phyloP scores from a whole-genome alignment of 441 rosid genomes.

The Mallotus repandus region DNA sequence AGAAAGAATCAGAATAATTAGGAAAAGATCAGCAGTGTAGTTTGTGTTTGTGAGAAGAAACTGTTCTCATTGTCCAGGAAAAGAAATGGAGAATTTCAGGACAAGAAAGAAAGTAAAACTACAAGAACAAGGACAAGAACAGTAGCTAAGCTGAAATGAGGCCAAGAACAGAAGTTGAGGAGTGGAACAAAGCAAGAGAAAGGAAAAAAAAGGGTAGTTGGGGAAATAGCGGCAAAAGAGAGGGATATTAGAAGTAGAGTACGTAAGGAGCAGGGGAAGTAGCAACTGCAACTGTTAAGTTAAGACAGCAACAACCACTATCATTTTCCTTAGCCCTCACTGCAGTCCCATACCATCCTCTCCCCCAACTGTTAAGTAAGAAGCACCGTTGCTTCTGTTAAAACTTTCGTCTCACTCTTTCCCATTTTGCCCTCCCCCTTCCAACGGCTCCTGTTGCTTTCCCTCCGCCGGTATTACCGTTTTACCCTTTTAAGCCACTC shows the following conservation, averaged over 20 bases:
- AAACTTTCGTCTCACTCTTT: conserved; percentile 53
- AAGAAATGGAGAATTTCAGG: conserved; percentile 29
- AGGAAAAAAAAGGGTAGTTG: conserved; percentile 46
- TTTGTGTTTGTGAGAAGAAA: conserved; percentile 12
- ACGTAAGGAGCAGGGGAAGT: not conserved
- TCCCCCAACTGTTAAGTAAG: not conserved
- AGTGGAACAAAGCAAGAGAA: conserved; percentile 17
- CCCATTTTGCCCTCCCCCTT: conserved; percentile 45
- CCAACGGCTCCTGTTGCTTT: conserved; percentile 15
- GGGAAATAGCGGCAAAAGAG: conserved; percentile 35
- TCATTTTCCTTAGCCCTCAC: conserved; percentile 77
- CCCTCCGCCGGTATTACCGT: conserved; percentile 13
- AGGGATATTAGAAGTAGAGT: conserved; percentile 12
- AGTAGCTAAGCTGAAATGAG: conserved; percentile 7
- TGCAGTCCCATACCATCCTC: conserved; percentile 24
- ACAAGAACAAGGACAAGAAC: conserved; percentile 29
- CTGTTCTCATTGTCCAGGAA: conserved; percentile 43
- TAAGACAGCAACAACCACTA: conserved; percentile 38
- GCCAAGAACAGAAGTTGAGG: conserved; percentile 15
- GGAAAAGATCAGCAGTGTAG: conserved; percentile 21
- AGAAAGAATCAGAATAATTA: conserved; percentile 2
- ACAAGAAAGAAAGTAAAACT: conserved; percentile 44
- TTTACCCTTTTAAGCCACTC: conserved; percentile 19
- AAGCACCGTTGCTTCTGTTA: conserved; percentile 2
- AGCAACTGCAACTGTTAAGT: conserved; percentile 46